Conservation (phyloP, 2,329 filamentous ascomycete species). For the Leptographium lundbergii region DNA sequence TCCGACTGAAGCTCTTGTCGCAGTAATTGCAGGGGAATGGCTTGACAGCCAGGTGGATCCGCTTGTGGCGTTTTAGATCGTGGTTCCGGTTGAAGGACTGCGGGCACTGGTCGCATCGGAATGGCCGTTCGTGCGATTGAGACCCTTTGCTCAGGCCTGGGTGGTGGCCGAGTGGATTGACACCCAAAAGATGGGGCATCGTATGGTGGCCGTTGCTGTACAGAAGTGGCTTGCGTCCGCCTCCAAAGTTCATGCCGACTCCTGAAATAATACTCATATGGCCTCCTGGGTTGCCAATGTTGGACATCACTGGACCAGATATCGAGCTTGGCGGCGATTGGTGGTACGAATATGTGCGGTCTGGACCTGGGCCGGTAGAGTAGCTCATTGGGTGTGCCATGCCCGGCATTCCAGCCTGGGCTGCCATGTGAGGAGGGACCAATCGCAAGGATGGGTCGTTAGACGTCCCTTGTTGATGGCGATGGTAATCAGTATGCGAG, state of each 20-base stretch:
- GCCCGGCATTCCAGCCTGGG: constrained; percentile 4
- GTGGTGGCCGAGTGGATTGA: constrained; percentile 6
- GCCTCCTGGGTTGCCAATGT: constrained; percentile 4
- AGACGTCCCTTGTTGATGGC: background rate
- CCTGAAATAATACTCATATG: constrained; percentile 6
- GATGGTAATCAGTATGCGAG: background rate
- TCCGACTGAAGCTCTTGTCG: constrained; percentile 92
- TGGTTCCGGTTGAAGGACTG: constrained; percentile 96
- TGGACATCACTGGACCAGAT: constrained; percentile 7
- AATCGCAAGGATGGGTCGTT: background rate
- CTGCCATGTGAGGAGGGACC: constrained; percentile 8
- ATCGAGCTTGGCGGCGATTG: background rate
- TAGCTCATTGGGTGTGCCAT: constrained; percentile 3
- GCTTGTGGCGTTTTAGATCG: constrained; percentile 88
- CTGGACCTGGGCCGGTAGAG: background rate
- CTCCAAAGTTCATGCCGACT: constrained; percentile 4
- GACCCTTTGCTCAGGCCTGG: constrained; percentile 31
- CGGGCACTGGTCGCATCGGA: constrained; percentile 85
- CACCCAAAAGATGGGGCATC: constrained; percentile 18
- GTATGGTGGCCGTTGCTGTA: constrained; percentile 7
- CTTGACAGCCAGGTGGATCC: constrained; percentile 90
- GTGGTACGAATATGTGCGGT: constrained; percentile 2
- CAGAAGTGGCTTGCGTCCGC: constrained; percentile 3
- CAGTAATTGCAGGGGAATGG: constrained; percentile 86
- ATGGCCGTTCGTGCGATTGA: constrained; percentile 62